A percentile compares a stretch with the other conserved stretches of the same genome.
These are phyloP conservation scores for Yamadazyma pseudoaaseri DNA, from an alignment of 1,139 yeast genomes.

Conservation along the genomic window DNA sequence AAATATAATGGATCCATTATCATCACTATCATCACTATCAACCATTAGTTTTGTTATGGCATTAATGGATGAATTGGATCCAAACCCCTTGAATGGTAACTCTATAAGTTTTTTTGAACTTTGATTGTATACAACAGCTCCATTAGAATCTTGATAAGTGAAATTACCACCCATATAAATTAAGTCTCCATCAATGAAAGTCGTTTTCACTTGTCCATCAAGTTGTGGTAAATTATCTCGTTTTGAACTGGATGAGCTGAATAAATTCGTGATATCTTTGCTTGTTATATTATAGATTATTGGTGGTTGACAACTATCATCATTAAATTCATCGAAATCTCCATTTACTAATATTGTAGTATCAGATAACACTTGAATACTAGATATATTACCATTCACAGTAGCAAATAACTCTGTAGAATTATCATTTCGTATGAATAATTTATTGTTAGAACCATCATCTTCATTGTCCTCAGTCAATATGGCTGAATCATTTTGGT, in stretches of 20 bases:
- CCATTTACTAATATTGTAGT: slow-evolving; percentile 46
- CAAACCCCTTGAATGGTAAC: slow-evolving; percentile 80
- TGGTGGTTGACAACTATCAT: slow-evolving; percentile 45
- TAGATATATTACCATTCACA: slow-evolving; percentile 34
- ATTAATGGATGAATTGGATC: slow-evolving; percentile 54
- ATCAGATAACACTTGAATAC: slow-evolving; percentile 24
- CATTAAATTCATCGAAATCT: slow-evolving; percentile 35
- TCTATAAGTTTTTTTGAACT: slow-evolving; percentile 38
- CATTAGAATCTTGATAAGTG: slow-evolving; percentile 51
- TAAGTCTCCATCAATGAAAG: slow-evolving; percentile 37
- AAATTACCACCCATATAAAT: slow-evolving; percentile 85
- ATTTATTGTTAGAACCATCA: slow-evolving; percentile 14
- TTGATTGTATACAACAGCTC: slow-evolving; percentile 68
- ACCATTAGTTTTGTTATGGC: slow-evolving; percentile 56
- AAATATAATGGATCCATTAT: slow-evolving; percentile 56
- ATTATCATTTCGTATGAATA: slow-evolving; percentile 31
- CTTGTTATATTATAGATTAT: slow-evolving; percentile 53
- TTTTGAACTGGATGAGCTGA: slow-evolving; percentile 18
- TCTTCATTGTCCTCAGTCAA: slow-evolving; percentile 12
- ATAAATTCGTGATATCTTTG: slow-evolving; percentile 39
- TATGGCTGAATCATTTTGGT: slow-evolving; percentile 45
- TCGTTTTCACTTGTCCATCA: slow-evolving; percentile 52
- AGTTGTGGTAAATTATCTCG: slow-evolving; percentile 25
- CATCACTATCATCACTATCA: slow-evolving; percentile 14
- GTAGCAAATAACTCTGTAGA: slow-evolving; percentile 30